phyloP scores from a whole-genome alignment of 2,329 filamentous ascomycete species.

The Arthrobotrys megalospora region DNA sequence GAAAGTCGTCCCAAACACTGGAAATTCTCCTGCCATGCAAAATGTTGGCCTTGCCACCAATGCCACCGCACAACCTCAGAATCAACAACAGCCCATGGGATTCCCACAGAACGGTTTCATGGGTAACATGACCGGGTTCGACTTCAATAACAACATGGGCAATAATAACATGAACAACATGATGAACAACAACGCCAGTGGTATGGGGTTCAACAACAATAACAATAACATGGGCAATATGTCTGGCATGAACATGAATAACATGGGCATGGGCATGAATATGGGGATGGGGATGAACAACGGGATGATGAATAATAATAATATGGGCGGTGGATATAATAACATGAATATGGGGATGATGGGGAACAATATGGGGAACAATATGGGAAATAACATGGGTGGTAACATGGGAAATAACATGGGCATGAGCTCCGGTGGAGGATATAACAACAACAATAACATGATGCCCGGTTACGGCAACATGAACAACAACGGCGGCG shows the following conservation, averaged over 20 bases:
- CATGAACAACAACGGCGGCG: constrained; percentile 44
- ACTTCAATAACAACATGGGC: constrained; percentile 47
- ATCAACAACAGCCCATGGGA: constrained; percentile 63
- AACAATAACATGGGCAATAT: constrained; percentile 68
- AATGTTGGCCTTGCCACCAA: constrained; percentile 49
- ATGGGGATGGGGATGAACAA: neutral
- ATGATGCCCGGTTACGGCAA: constrained; percentile 66
- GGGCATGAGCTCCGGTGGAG: constrained; percentile 29
- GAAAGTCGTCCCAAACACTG: constrained; percentile 50
- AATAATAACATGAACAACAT: constrained; percentile 45
- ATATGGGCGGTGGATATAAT: neutral
- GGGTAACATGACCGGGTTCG: constrained; percentile 62
- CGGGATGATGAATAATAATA: neutral
- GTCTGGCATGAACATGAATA: constrained; percentile 62
- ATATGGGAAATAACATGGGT: constrained; percentile 62
- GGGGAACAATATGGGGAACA: constrained; percentile 63
- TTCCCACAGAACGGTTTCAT: constrained; percentile 63
- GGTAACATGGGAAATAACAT: constrained; percentile 61
- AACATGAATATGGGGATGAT: constrained; percentile 7
- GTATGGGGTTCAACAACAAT: constrained; percentile 59
- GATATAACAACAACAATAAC: constrained; percentile 62
- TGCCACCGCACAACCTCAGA: constrained; percentile 19
- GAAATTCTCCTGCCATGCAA: constrained; percentile 60
- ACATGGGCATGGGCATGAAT: constrained; percentile 28
- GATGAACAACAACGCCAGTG: constrained; percentile 51